Evolutionary conservation across 1,284 basidiomycete species (phyloP), one percentile per base, ranked within the genome.

Genomic region (Meripilus lineatus): DNA sequence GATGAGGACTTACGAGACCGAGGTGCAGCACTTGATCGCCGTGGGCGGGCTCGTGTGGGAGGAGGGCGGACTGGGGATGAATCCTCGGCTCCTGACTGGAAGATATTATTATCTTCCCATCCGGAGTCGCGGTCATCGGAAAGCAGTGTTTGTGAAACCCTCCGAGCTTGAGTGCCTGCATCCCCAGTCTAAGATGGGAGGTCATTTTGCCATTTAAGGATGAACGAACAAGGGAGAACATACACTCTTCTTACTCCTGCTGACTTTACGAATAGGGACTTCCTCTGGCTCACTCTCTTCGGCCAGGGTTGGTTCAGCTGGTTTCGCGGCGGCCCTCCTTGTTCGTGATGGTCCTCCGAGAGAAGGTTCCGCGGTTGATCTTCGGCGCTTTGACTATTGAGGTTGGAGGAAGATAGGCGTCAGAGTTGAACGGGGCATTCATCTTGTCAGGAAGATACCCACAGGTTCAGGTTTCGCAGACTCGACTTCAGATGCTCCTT

Each of bases 21-120:
- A 2, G 58, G 49, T 1, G 54, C 42, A 14, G 49, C 55, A 5
- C 57, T 75, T 47, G 75, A 73, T 35, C 79, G 74, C 32, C 70
- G 57, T n/a, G 61, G 51, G 42, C 74, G 79, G 3, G 69, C 56
- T 42, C 73, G 72, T 8, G 63, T 59, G 4, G 80, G 82, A 5
- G 81, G 75, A 25, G 81, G 78, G 18, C 81, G 77, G 6, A 60
- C 61, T 13, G 86, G 86, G 15, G 85, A 88, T 11, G 86, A 85
- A 11, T 81, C 84, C 56, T 89, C 86, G 3, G 81, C 81, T 21
- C 86, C 86, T 11, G 84, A 88, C 57, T 89, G 86, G 60, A 89
- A 89, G 32, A 89, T 77, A 50, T 89, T 89, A 54, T 87, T 87
- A 53, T 89, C 87, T 57, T 89, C 86, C 86, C 86, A 89, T 24